Conservation (phyloP, 257 asterid genomes). For the Petunia axillaris region DNA sequence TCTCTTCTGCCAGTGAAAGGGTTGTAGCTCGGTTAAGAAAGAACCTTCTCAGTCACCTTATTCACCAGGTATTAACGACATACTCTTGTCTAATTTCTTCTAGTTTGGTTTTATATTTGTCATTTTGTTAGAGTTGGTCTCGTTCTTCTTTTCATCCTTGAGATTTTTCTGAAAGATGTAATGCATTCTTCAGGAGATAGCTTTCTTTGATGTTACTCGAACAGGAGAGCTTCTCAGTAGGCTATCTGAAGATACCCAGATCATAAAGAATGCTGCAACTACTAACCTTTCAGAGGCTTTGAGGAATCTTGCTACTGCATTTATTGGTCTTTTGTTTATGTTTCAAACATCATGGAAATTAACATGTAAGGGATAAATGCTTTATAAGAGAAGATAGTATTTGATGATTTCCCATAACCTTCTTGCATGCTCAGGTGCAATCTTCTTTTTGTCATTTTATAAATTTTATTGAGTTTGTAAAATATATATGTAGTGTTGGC, state of each 20-base stretch:
- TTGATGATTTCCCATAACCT: background rate
- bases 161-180: constrained; percentile 15
- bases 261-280: constrained; percentile 89
- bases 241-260: constrained; percentile 93
- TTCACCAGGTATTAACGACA: constrained; percentile 60
- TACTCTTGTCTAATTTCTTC: constrained; percentile 19
- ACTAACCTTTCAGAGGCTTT: constrained; percentile 90
- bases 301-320: constrained; percentile 76
- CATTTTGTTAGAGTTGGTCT: constrained; percentile 9
- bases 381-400: constrained; percentile 6
- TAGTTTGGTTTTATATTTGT: background rate
- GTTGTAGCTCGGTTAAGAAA: constrained; percentile 70
- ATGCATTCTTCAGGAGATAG: constrained; percentile 64
- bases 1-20: constrained; percentile 78
- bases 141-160: constrained; percentile 1
- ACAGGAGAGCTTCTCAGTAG: constrained; percentile 94
- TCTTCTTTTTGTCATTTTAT: constrained; percentile 13
- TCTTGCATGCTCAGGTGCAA: background rate
- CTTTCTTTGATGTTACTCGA: constrained; percentile 85
- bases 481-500: constrained; percentile 58
- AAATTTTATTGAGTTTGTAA: constrained; percentile 16
- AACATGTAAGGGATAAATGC: constrained; percentile 41
- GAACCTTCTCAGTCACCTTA: constrained; percentile 68
- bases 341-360: constrained; percentile 80
- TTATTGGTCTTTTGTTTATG: constrained; percentile 88